Percentiles rank a stretch among this genome's conserved stretches.
Conservation (phyloP, 176 grass and related monocot species). For the Aegilops tauschii region DNA sequence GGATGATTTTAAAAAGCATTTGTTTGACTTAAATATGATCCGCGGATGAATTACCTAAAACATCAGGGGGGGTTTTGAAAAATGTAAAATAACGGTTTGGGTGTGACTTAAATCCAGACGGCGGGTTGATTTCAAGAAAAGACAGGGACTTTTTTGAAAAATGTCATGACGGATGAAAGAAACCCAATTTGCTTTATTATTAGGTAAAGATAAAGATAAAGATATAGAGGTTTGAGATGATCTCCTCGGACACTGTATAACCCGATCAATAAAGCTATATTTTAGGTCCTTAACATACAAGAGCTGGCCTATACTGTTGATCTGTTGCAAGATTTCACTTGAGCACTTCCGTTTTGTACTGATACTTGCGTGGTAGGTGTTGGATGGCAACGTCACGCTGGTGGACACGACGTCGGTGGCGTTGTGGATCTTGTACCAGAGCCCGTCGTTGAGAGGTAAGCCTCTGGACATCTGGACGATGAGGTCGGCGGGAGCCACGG, state of each 20-base stretch:
- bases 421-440: neutral
- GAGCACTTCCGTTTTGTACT: neutral
- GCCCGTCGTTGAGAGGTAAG: neutral
- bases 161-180: too few relatives aligned
- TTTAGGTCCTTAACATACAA: neutral
- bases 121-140: too few relatives aligned
- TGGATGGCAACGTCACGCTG: neutral
- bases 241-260: neutral
- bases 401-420: neutral
- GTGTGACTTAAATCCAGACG: too few relatives aligned
- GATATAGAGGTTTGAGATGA: conserved; percentile 11
- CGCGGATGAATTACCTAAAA: too few relatives aligned
- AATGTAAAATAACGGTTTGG: too few relatives aligned
- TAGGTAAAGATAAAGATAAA: too few relatives aligned
- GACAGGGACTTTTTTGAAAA: too few relatives aligned
- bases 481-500: neutral
- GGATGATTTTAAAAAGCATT: too few relatives aligned
- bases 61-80: too few relatives aligned
- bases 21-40: too few relatives aligned
- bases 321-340: neutral
- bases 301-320: neutral
- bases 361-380: neutral
- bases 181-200: too few relatives aligned
- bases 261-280: conserved; percentile 25
- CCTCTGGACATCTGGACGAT: neutral